Percentiles rank a stretch among this genome's conserved stretches.
These are phyloP conservation scores for Dendrobium catenatum DNA, from an alignment of 106 monocot species.

Conservation along the genomic window DNA sequence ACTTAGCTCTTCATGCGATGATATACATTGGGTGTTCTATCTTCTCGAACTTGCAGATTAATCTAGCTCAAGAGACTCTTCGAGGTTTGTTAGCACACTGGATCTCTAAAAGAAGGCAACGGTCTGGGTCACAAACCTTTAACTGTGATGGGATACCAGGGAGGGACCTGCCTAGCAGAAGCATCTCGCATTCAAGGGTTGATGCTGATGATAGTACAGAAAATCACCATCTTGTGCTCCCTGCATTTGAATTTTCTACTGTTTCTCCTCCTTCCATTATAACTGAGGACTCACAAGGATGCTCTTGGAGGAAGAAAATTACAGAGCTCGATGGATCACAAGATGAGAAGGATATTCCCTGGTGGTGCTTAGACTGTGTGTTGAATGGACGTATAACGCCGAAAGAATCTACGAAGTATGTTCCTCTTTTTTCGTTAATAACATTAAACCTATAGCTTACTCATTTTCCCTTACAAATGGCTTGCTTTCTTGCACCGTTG, in stretches of 20 bases:
- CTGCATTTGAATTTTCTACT: conserved; percentile 73
- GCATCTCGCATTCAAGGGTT: conserved; percentile 46
- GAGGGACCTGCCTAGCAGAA: conserved; percentile 46
- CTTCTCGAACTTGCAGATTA: conserved; percentile 50
- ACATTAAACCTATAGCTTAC: not conserved
- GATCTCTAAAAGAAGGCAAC: conserved; percentile 73
- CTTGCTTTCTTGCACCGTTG: not conserved
- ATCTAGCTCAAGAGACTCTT: conserved; percentile 94
- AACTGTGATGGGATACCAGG: conserved; percentile 47
- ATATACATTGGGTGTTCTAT: not conserved
- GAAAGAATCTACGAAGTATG: conserved; percentile 86
- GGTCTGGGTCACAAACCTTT: conserved; percentile 39
- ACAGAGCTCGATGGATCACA: conserved; percentile 79
- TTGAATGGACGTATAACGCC: conserved; percentile 60
- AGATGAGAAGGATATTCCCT: conserved; percentile 88
- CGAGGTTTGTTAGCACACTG: conserved; percentile 76
- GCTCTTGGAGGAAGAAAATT: conserved; percentile 91
- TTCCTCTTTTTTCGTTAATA: not conserved
- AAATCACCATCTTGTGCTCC: conserved; percentile 43
- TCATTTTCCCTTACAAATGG: not conserved
- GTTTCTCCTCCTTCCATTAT: conserved; percentile 80
- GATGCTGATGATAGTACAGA: conserved; percentile 61
- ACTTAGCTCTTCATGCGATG: not conserved
- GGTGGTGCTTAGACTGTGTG: conserved; percentile 93
- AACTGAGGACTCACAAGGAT: conserved; percentile 83